Base-by-base conservation (phyloP, 148 eudicot genomes). In the Camellia japonica region DNA sequence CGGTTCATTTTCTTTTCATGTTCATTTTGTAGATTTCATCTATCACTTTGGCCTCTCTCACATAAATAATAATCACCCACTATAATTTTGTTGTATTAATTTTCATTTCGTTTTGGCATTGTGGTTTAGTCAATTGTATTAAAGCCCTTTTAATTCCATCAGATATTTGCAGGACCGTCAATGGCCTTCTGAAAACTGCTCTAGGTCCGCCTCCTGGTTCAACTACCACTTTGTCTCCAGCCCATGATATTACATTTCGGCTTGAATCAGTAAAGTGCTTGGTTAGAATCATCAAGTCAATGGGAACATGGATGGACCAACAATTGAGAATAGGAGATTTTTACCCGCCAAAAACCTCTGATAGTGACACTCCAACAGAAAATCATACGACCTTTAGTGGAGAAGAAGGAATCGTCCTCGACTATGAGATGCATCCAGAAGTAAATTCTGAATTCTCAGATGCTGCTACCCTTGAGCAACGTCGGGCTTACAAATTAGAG, bases 111-210 rank as follows among this genome's bases (percentile, higher is more conserved):
- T 67, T 42, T 49, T 78, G 72, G 55, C 12, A 54, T 23, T 79
- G 52, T 71, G 46, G 68, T 73, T 80, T 68, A 82, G 78, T 78
- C 80, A 88, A 78, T 78, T 87, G 76, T 87, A 74, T 91, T 87
- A 84, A 90, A 93, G 82, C 93, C 85, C 84, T 84, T 86, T 90
- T 96, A 93, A 93, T 96, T 89, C 90, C 86, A 81, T 91, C 89
- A 93, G 98, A 90, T 91, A 83, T 82, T 92, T 91, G 95, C 99
- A 96, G 99, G 97, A 93, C 97, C 87, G 93, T 96, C 75, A 96
- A 92, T 88, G 99, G 98, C 85, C 99, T 96, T 80, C 87, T 90
- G 81, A 93, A 92, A 88, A 96, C 99, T 87, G 98, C 99, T 84
- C 85, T 93, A 77, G 99, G 99, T 77, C 99, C 97, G 54, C 97